A percentile compares a stretch with the other conserved stretches of the same genome.
These are phyloP conservation scores for Peronosclerospora sorghi DNA, from an alignment of 352 stramenopile species.

Conservation along the genomic window DNA sequence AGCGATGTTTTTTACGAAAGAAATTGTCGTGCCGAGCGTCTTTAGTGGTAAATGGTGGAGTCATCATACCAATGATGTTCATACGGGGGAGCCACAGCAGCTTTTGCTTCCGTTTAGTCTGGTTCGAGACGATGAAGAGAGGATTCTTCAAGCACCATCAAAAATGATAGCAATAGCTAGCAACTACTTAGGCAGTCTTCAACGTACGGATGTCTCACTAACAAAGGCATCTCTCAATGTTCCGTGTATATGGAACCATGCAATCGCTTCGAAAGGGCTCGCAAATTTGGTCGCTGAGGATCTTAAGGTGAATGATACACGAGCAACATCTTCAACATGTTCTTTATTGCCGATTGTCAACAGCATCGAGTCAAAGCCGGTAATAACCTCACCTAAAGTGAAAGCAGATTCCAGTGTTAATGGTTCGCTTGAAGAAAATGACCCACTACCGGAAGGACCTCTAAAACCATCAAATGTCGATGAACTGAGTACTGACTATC, in stretches of 20 bases:
- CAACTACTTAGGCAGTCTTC: conserved; percentile 9
- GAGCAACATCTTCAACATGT: conserved; percentile 1
- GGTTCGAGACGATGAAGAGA: conserved; percentile 15
- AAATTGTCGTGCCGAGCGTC: conserved; percentile 11
- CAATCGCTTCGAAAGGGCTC: neutral
- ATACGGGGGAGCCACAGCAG: conserved; percentile 5
- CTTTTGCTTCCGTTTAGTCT: conserved; percentile 18
- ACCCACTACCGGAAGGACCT: neutral
- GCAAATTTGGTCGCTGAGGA: conserved; percentile 9
- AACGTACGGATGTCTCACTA: conserved; percentile 12
- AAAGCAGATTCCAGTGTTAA: neutral
- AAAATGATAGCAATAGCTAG: conserved; percentile 10
- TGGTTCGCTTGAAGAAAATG: neutral
- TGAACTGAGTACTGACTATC: conserved; percentile 23
- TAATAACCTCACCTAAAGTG: neutral
- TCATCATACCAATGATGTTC: neutral
- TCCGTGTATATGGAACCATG: conserved; percentile 21
- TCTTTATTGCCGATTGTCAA: neutral
- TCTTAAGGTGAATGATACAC: neutral
- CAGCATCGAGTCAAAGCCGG: neutral
- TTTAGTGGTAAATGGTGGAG: conserved; percentile 9
- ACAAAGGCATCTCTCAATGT: conserved; percentile 25
- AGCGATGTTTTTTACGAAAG: conserved; percentile 4
- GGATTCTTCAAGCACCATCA: conserved; percentile 5
- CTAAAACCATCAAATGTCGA: conserved; percentile 4